These are phyloP conservation scores for Pontederia paniculata DNA, from an alignment of 176 grass and related monocot species.

Conservation along the genomic window DNA sequence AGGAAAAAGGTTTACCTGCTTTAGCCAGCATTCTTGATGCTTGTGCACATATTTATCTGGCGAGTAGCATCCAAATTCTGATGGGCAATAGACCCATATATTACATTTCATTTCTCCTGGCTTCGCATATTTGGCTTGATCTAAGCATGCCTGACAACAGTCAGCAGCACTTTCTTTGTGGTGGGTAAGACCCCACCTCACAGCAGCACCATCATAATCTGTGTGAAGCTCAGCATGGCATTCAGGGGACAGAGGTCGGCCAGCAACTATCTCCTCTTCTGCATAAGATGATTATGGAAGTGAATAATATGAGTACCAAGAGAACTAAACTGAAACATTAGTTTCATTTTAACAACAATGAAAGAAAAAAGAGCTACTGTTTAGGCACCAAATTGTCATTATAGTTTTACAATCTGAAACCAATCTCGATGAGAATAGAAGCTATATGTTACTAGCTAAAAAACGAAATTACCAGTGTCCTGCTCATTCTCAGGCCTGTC, in stretches of 20 bases:
- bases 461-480: constrained; percentile 47
- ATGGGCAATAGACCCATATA: constrained; percentile 99
- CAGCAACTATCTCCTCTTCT: constrained; percentile 88
- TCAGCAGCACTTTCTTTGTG: constrained; percentile 88
- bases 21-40: constrained; percentile 98
- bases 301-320: background rate
- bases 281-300: background rate
- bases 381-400: background rate
- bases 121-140: constrained; percentile 77
- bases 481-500: constrained; percentile 82
- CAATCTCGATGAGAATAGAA: background rate
- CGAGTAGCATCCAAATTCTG: constrained; percentile 84
- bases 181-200: constrained; percentile 95
- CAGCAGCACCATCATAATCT: constrained; percentile 73
- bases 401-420: background rate
- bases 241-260: constrained; percentile 55
- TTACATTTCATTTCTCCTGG: constrained; percentile 83
- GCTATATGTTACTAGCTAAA: background rate
- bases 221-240: constrained; percentile 74
- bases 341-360: background rate
- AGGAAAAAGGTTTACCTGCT: constrained; percentile 41
- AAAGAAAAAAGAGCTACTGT: background rate
- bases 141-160: constrained; percentile 89
- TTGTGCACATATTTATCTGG: constrained; percentile 99
- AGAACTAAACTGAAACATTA: background rate